Evolutionary conservation across 2,329 filamentous ascomycete species (phyloP).

Genomic region (Verticillium tricorpus): DNA sequence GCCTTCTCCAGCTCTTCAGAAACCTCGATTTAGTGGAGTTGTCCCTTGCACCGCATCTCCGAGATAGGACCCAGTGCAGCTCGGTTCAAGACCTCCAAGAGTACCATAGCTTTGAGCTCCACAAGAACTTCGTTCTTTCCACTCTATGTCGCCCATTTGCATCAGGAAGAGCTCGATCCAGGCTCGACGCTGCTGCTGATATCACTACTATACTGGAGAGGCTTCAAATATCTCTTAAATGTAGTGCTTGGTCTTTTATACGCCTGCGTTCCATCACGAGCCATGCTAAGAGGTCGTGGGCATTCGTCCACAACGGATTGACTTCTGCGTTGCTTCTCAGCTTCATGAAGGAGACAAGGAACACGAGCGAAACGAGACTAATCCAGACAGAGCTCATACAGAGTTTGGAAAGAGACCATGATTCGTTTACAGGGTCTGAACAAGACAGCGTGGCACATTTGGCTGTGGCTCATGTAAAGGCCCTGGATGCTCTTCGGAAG

Average conservation of each 20-base stretch:
- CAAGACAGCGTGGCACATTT: background rate
- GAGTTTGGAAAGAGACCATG: too few species aligned
- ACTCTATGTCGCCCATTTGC: conserved; percentile 7
- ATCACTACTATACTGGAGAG: background rate
- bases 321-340: conserved; percentile 7
- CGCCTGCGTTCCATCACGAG: conserved; percentile 6
- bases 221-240: conserved; percentile 5
- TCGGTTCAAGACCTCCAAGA: conserved; percentile 8
- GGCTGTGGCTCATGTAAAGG: background rate
- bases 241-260: conserved; percentile 6
- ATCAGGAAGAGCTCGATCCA: background rate
- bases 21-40: too few species aligned
- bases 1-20: too few species aligned
- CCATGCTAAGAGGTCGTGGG: conserved; percentile 9
- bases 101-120: conserved; percentile 7
- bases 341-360: conserved; percentile 8
- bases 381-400: too few species aligned
- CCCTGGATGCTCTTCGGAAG: too few species aligned
- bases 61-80: background rate
- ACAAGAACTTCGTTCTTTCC: conserved; percentile 8
- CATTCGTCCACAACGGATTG: conserved; percentile 9
- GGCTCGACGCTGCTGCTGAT: too few species aligned
- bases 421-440: too few species aligned
- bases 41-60: background rate
- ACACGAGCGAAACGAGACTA: background rate